Evolutionary conservation across 495 filamentous ascomycete genomes (phyloP), one percentile per base, ranked within the genome.

Genomic region (Opeltia flavorubescens): DNA sequence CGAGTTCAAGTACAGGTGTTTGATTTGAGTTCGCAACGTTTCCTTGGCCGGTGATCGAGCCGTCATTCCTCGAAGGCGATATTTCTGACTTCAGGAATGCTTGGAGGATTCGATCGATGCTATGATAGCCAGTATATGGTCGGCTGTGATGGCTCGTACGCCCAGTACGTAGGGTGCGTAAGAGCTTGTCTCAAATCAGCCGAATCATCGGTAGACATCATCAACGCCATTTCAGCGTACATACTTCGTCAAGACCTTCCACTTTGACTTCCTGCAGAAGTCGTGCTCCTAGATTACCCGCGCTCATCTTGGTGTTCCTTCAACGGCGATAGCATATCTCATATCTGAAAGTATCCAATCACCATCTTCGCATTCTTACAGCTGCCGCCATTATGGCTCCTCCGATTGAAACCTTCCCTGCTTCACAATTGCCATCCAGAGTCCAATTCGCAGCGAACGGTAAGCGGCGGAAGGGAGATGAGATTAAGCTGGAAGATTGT

Each of bases 261-360:
- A 77, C 76, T 50, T 78, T 70, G 40, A 85, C 69, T 55, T 86
- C 80, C 20, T 55, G 62, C 31, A 93, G 63, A 56, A 89, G 57
- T 47, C 71, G 71, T 46, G 69, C 71, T 26, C 87, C 87, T 18
- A 77, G 57, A 29, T 56, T 59, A 52, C 71, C 62, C 29, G 65
- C 66, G 50, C 61, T 67, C 64, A 61, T 65, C 12, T 15, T 25
- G 9, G 30, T 9, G 9, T 9, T 33, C 30, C 15, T 9, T 15
- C 9, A 9, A 33, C 15, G 30, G 30, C 9, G 11, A 21, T 29
- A 44, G 11, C 24, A 6, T 34, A 8, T 7, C 42, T 29, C 42
- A 28, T 29, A 11, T 6, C 24, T 30, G 6, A 7, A 8, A 7
- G 42, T 29, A 11, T 44, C 42, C 25, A 11, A 6, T 25, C 17